These are phyloP conservation scores for Mentha longifolia DNA, from an alignment of 257 asterid species.

Conservation along the genomic window DNA sequence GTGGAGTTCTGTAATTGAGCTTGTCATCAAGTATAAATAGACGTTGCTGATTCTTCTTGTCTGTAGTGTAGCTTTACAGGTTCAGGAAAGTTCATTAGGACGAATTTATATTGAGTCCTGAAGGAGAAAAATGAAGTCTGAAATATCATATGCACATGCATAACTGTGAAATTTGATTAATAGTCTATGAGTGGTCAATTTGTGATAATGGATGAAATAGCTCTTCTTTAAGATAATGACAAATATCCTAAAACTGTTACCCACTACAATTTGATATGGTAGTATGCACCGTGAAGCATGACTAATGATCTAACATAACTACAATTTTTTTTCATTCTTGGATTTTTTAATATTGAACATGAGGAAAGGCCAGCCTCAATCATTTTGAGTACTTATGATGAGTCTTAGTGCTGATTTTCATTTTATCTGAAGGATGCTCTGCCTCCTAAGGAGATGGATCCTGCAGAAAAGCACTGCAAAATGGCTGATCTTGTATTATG, in stretches of 20 bases:
- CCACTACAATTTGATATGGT: not conserved
- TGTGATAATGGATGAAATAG: not conserved
- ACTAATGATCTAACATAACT: conserved; percentile 21
- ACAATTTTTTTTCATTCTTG: not conserved
- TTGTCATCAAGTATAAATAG: conserved; percentile 19
- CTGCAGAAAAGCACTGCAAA: conserved; percentile 89
- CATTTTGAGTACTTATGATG: no score
- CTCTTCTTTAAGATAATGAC: conserved; percentile 15
- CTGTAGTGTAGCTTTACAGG: conserved; percentile 1
- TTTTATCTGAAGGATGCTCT: conserved; percentile 71
- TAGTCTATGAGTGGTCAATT: conserved; percentile 25
- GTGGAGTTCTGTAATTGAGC: conserved; percentile 8
- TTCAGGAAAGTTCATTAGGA: conserved; percentile 7
- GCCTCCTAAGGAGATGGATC: conserved; percentile 91
- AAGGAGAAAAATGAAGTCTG: not conserved
- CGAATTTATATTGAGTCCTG: not conserved
- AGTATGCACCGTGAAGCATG: conserved; percentile 22
- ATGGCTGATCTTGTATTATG: conserved; percentile 93
- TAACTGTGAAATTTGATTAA: conserved; percentile 14
- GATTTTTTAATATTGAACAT: conserved; percentile 19
- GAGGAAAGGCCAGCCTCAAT: no score
- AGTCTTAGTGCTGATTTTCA: conserved; percentile 29
- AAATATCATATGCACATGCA: conserved; percentile 17
- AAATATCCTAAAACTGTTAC: not conserved
- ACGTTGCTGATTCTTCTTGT: conserved; percentile 10